Evolutionary conservation across 129 eudicot species (phyloP).

Genomic region (Gnaphalium uliginosum): DNA sequence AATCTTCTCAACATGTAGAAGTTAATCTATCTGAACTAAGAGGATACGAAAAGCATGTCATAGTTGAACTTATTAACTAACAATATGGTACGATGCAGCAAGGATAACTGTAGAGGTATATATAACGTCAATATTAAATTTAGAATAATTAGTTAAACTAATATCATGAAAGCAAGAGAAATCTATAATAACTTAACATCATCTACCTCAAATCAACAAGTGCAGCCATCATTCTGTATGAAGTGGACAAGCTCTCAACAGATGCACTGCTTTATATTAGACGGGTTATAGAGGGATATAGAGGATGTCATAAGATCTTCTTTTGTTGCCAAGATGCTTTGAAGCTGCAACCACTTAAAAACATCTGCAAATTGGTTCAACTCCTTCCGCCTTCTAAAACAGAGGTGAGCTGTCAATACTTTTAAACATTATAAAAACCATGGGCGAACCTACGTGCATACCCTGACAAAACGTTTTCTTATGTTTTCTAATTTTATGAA

Average conservation of each 20-base stretch:
- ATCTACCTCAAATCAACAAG: constrained; percentile 21
- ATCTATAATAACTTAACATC: neutral
- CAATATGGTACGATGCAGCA: constrained; percentile 18
- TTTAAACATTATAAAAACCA: neutral
- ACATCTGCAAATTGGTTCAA: constrained; percentile 54
- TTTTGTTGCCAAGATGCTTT: constrained; percentile 73
- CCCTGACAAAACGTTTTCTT: neutral
- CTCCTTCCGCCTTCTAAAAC: constrained; percentile 64
- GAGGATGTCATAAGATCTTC: constrained; percentile 65
- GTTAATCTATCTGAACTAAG: constrained; percentile 63
- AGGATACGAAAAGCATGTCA: constrained; percentile 84
- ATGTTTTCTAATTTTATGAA: neutral
- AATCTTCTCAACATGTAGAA: constrained; percentile 68
- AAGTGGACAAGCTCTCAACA: constrained; percentile 76
- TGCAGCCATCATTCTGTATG: constrained; percentile 73
- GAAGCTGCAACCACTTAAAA: constrained; percentile 53
- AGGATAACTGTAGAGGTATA: constrained; percentile 60
- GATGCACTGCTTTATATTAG: constrained; percentile 63
- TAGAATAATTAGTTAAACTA: neutral
- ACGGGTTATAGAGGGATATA: constrained; percentile 70
- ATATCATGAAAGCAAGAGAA: neutral
- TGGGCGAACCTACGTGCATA: neutral
- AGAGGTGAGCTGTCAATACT: constrained; percentile 44
- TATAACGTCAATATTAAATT: neutral
- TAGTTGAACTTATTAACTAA: constrained; percentile 63